phyloP scores from a whole-genome alignment of 1,284 basidiomycete species.

The Ustilago xerochloae region DNA sequence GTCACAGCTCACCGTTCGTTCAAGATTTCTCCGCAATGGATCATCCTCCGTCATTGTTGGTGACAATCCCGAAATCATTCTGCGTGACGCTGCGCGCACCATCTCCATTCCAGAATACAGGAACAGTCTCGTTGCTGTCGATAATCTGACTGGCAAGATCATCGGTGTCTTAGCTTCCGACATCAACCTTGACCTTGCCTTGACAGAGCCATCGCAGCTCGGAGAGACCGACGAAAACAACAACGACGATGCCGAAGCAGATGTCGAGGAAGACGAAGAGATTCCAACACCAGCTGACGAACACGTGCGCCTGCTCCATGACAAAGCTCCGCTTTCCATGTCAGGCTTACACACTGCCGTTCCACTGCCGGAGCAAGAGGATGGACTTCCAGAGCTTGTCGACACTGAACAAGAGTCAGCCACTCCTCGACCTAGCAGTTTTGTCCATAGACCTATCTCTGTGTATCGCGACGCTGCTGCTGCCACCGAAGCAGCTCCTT shows the following conservation, averaged over 20 bases:
- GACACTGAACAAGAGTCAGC: neutral
- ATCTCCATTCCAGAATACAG: slow-evolving; percentile 26
- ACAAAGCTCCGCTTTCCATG: no score
- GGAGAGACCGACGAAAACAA: neutral
- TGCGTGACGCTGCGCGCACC: slow-evolving; percentile 1
- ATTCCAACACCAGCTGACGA: slow-evolving; percentile 30
- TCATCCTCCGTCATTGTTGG: slow-evolving; percentile 14
- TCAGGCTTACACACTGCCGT: no score
- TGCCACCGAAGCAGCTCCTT: neutral
- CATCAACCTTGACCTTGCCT: slow-evolving; percentile 26
- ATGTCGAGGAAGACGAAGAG: slow-evolving; percentile 15
- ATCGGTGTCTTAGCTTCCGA: slow-evolving; percentile 50
- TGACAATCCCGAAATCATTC: slow-evolving; percentile 9
- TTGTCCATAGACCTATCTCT: slow-evolving; percentile 18
- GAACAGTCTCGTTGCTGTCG: slow-evolving; percentile 55
- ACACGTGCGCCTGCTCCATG: neutral
- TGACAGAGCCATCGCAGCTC: neutral
- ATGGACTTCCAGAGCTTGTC: neutral
- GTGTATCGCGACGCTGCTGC: slow-evolving; percentile 32
- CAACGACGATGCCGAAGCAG: slow-evolving; percentile 4
- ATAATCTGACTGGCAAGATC: slow-evolving; percentile 55
- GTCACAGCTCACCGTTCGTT: slow-evolving; percentile 4
- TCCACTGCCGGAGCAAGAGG: no score
- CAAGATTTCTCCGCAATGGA: slow-evolving; percentile 17
- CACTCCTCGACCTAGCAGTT: slow-evolving; percentile 16